Percentiles rank a stretch among this genome's conserved stretches.
Conservation (phyloP, 2,329 filamentous ascomycete species). For the Pseudomassariella vexata region DNA sequence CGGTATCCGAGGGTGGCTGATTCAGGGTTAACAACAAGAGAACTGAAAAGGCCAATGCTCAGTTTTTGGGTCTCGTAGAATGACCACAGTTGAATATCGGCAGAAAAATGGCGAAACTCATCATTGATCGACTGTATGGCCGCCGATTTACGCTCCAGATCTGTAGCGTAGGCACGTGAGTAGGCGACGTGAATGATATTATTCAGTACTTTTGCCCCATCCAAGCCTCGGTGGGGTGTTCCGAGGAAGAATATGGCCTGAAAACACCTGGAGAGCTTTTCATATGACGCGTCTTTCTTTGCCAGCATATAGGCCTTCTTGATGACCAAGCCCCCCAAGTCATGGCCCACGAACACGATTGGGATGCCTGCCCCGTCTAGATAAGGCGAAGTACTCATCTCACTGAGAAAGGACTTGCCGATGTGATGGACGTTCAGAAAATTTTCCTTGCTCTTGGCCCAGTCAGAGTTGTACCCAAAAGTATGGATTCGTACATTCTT, state of each 20-base stretch:
- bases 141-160: no score
- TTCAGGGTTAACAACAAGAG: background rate
- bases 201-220: background rate
- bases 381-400: conserved; percentile 19
- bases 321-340: background rate
- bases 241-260: background rate
- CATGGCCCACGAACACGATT: background rate
- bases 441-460: conserved; percentile 11
- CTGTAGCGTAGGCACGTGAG: no score
- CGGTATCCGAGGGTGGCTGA: background rate
- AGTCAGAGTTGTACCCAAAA: conserved; percentile 27
- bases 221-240: background rate
- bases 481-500: conserved; percentile 20
- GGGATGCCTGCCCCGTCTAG: conserved; percentile 5
- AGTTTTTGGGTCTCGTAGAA: background rate
- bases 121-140: background rate
- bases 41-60: background rate
- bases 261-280: background rate
- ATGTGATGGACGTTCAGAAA: conserved; percentile 24
- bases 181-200: no score
- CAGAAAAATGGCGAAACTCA: background rate
- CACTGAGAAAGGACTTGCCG: conserved; percentile 19
- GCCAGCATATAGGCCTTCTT: conserved; percentile 1
- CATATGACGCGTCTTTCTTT: background rate
- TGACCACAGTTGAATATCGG: background rate